phyloP scores from a whole-genome alignment of 106 monocot species.

The Vanilla planifolia region DNA sequence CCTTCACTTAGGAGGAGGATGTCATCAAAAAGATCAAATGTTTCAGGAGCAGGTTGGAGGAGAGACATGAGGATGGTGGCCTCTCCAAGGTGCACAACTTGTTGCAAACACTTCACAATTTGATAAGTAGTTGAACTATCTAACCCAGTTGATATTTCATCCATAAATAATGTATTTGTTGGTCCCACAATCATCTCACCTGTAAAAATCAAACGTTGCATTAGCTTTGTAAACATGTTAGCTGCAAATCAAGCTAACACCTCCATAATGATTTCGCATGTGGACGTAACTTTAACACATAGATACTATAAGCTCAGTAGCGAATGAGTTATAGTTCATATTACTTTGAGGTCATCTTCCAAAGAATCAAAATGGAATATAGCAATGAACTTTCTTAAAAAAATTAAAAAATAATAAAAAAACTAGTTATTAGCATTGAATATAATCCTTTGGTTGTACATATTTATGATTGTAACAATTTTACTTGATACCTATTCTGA shows the following conservation, averaged over 20 bases:
- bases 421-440: too few relatives aligned
- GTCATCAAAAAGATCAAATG: conserved; percentile 47
- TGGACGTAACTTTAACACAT: neutral
- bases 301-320: too few relatives aligned
- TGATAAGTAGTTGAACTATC: conserved; percentile 52
- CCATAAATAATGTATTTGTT: conserved; percentile 37
- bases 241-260: neutral
- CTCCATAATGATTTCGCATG: neutral
- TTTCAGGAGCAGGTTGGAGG: conserved; percentile 54
- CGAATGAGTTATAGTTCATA: too few relatives aligned
- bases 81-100: conserved; percentile 26
- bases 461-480: too few relatives aligned
- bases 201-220: conserved; percentile 5
- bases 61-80: conserved; percentile 32
- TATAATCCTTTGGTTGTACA: too few relatives aligned
- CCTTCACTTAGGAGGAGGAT: conserved; percentile 51
- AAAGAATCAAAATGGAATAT: too few relatives aligned
- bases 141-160: conserved; percentile 53
- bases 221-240: neutral
- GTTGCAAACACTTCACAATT: conserved; percentile 34
- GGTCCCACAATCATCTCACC: conserved; percentile 57
- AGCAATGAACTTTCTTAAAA: too few relatives aligned
- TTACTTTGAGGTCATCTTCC: too few relatives aligned
- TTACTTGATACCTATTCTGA: too few relatives aligned
- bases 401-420: too few relatives aligned